A percentile compares a stretch with the other conserved stretches of the same genome.
These are phyloP conservation scores for Yamadazyma conglobata DNA, from an alignment of 1,139 yeast genomes.

Conservation along the genomic window DNA sequence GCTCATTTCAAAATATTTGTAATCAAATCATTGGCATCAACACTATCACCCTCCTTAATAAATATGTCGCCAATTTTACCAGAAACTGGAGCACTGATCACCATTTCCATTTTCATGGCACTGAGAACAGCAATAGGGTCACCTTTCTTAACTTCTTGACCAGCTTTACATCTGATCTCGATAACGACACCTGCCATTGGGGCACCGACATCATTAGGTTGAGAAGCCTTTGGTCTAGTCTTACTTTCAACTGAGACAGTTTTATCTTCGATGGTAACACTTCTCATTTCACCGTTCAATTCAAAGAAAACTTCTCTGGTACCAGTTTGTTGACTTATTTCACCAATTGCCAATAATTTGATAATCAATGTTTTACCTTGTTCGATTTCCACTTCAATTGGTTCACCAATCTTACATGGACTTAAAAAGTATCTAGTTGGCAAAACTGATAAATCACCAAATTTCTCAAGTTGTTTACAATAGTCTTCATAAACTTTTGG, in stretches of 20 bases:
- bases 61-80: slow-evolving; percentile 77
- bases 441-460: slow-evolving; percentile 88
- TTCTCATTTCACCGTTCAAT: slow-evolving; percentile 96
- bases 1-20: slow-evolving; percentile 30
- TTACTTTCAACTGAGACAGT: slow-evolving; percentile 79
- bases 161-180: slow-evolving; percentile 87
- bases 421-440: slow-evolving; percentile 90
- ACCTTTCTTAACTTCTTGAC: slow-evolving; percentile 90
- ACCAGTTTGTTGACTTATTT: slow-evolving; percentile 80
- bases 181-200: slow-evolving; percentile 99
- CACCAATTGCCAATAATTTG: slow-evolving; percentile 91
- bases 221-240: slow-evolving; percentile 88
- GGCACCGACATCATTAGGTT: slow-evolving; percentile 93
- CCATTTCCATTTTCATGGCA: slow-evolving; percentile 99
- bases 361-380: slow-evolving; percentile 91
- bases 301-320: slow-evolving; percentile 95
- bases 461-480: slow-evolving; percentile 69
- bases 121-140: slow-evolving; percentile 91
- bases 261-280: slow-evolving; percentile 87
- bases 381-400: slow-evolving; percentile 84
- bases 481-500: slow-evolving; percentile 94
- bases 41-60: slow-evolving; percentile 90
- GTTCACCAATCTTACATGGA: slow-evolving; percentile 84
- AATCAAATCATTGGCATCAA: slow-evolving; percentile 86
- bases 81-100: slow-evolving; percentile 83